A percentile compares a stretch with the other conserved stretches of the same genome.
phyloP scores from a whole-genome alignment of 192 early-diverging fungal genomes.

The Podila minutissima region DNA sequence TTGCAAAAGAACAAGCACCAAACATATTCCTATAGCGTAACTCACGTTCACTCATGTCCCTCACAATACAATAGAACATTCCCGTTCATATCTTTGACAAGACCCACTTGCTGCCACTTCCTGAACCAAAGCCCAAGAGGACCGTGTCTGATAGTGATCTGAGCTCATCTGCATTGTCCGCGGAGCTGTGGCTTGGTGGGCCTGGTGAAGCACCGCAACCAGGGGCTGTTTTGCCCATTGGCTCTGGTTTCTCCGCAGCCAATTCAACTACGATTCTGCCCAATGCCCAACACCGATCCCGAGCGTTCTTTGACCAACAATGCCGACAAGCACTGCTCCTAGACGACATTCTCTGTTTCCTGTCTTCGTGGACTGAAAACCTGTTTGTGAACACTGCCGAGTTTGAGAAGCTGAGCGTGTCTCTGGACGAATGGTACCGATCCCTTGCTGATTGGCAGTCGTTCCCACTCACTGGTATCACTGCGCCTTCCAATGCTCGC shows the following conservation, averaged over 20 bases:
- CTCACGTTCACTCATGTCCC: not conserved
- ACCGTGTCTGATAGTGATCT: too few species aligned
- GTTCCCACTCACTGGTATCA: slow-evolving; percentile 39
- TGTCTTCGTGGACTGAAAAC: slow-evolving; percentile 43
- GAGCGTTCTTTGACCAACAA: slow-evolving; percentile 45
- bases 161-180: too few species aligned
- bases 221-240: slow-evolving; percentile 2
- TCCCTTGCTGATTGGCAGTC: slow-evolving; percentile 39
- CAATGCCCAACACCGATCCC: slow-evolving; percentile 25
- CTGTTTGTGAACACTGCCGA: slow-evolving; percentile 38
- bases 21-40: too few species aligned
- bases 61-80: slow-evolving; percentile 24
- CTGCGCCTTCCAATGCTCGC: not conserved
- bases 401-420: slow-evolving; percentile 40
- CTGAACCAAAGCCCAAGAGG: slow-evolving; percentile 10
- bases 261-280: slow-evolving; percentile 12
- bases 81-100: slow-evolving; percentile 47
- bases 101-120: slow-evolving; percentile 28
- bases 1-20: too few species aligned
- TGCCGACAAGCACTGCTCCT: slow-evolving; percentile 41
- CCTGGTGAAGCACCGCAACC: not conserved
- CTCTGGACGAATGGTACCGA: slow-evolving; percentile 43
- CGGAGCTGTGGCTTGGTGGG: too few species aligned
- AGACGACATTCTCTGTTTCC: slow-evolving; percentile 40
- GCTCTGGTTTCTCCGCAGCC: not conserved